These are phyloP conservation scores for Termitomyces sp. DNA, from an alignment of 768 basidiomycete species.

Conservation along the genomic window DNA sequence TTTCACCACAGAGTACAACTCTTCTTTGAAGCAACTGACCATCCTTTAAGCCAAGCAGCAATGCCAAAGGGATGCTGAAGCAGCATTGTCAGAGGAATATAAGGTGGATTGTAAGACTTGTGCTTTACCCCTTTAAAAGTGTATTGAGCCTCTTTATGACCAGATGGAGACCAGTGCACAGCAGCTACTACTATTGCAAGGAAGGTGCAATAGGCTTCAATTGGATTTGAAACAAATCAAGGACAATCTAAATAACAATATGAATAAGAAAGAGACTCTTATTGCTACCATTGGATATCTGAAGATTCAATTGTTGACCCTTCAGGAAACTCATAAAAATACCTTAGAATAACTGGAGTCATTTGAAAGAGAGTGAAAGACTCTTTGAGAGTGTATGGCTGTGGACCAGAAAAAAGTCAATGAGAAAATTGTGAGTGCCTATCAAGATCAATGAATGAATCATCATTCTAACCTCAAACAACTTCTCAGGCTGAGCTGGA, in stretches of 20 bases:
- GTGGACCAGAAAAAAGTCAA: too few species aligned
- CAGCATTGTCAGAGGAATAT: background rate
- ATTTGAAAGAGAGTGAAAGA: too few species aligned
- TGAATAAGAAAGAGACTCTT: too few species aligned
- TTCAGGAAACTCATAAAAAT: too few species aligned
- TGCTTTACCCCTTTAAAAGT: background rate
- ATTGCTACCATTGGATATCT: too few species aligned
- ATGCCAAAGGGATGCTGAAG: background rate
- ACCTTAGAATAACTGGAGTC: too few species aligned
- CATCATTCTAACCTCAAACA: too few species aligned
- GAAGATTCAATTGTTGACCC: too few species aligned
- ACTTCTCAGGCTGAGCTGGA: too few species aligned
- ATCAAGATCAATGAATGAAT: too few species aligned
- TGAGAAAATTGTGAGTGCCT: too few species aligned
- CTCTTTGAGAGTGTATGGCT: too few species aligned
- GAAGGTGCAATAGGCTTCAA: background rate
- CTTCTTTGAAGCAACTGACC: background rate
- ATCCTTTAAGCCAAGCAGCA: background rate
- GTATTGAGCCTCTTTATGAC: background rate
- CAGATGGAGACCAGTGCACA: background rate
- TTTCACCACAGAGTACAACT: background rate
- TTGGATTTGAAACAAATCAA: background rate
- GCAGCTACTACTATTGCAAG: background rate
- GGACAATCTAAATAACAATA: background rate
- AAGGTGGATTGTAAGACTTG: background rate